phyloP scores from a whole-genome alignment of 257 asterid genomes.

The Solanum ahanhuiri region DNA sequence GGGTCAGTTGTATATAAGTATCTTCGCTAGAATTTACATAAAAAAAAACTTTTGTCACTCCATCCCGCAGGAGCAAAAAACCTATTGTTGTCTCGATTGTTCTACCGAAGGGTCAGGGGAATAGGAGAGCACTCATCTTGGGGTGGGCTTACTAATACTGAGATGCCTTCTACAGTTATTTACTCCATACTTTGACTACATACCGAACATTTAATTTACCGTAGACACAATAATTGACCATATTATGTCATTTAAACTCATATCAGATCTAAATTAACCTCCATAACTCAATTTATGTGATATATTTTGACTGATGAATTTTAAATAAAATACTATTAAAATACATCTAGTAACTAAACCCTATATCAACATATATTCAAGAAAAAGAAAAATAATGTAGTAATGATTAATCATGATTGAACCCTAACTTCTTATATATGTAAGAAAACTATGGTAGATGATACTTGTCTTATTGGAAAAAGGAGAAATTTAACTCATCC shows the following conservation, averaged over 20 bases:
- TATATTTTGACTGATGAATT: neutral
- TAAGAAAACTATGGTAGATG: neutral
- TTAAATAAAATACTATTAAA: neutral
- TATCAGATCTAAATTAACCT: neutral
- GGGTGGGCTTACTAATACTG: neutral
- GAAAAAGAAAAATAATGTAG: neutral
- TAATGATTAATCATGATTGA: neutral
- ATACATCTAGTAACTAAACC: neutral
- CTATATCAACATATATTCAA: neutral
- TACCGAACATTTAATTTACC: neutral
- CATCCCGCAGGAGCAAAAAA: neutral
- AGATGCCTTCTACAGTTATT: neutral
- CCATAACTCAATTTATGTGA: neutral
- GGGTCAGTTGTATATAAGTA: neutral
- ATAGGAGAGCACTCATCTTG: neutral
- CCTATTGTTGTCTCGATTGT: neutral
- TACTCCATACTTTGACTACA: neutral
- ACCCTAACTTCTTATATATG: neutral
- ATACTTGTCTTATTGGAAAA: neutral
- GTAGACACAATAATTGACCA: neutral
- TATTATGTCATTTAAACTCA: neutral
- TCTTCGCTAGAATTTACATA: too few relatives aligned
- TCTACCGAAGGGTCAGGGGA: neutral
- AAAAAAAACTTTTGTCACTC: neutral
- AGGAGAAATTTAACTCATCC: neutral